Conservation (phyloP, 2,329 filamentous ascomycete species). For the Trichoderma citrinoviride region DNA sequence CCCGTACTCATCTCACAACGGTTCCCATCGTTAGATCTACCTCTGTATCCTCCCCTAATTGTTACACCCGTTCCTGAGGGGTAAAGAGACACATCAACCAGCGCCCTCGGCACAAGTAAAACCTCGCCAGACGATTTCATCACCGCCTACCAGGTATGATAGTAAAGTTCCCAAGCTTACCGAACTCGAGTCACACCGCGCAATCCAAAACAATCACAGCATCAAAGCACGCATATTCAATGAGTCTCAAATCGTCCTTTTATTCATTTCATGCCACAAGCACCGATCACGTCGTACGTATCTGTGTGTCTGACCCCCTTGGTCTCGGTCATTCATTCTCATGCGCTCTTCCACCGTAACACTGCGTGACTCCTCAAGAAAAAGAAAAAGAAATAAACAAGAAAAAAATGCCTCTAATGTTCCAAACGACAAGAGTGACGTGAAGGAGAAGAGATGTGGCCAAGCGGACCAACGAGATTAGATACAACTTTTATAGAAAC, state of each 20-base stretch:
- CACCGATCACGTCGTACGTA: slow-evolving; percentile 1
- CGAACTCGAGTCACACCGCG: neutral
- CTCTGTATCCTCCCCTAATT: no score
- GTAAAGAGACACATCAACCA: no score
- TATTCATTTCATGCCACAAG: slow-evolving; percentile 1
- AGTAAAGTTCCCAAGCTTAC: neutral
- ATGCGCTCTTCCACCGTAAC: neutral
- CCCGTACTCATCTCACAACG: no score
- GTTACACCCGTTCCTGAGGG: no score
- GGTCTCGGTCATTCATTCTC: neutral
- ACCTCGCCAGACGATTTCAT: neutral
- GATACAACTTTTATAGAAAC: slow-evolving; percentile 12
- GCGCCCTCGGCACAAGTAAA: no score
- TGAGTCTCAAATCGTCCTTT: neutral
- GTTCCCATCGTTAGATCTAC: no score
- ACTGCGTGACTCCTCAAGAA: neutral
- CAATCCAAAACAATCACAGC: neutral
- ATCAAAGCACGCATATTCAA: neutral
- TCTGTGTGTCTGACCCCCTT: neutral
- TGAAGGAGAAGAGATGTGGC: neutral
- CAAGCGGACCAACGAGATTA: slow-evolving; percentile 3
- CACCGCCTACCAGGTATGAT: neutral
- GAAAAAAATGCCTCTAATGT: neutral
- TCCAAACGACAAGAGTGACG: neutral
- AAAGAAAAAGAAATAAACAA: neutral